Base-by-base conservation (phyloP, 176 grass and related monocot genomes). In the Lolium perenne region DNA sequence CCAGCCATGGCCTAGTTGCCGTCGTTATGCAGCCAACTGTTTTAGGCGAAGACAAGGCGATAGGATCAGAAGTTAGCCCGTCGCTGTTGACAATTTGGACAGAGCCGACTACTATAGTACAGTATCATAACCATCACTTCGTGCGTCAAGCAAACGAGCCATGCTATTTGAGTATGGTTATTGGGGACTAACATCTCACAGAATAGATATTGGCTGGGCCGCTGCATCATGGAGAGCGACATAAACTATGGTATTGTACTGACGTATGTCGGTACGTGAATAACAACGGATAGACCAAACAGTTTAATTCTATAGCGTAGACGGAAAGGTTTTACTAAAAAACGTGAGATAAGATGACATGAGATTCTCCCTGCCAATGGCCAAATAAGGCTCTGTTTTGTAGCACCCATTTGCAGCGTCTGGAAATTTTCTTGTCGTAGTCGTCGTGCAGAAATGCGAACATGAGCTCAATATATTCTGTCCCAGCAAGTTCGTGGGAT, bases 51-150 rank as follows among this genome's bases (percentile, higher is more conserved):
- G 29, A 58, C 59, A 38, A 35, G n/a, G 17, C 4, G 35, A 79
- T 71, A 70, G 13, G 14, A 32, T 47, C n/a, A 7, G 21, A 25
- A 0, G 35, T 56, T 47, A 2, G 67, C 22, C 74, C 77, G 9
- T 51, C 38, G 38, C 47, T 50, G 68, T 85, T 81, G 68, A 81
- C 82, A 20, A 7, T 76, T 80, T 54, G 32, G 74, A 54, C 65
- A 40, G 3, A 21, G 12, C 4, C 9, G 14, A 38, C 65, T 60
- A 16, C 12, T 80, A 11, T 76, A 23, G 74, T 49, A 8, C 2
- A 48, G 15, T 62, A 45, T 32, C 32, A 62, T 29, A 43, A 25
- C 55, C 32, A 62, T 29, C 50, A 25, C 55, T 65, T 53, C 18
- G 1, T 64, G 50, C 23, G 71, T 60, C 6, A 21, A 56, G 35